phyloP scores from a whole-genome alignment of 768 basidiomycete genomes.

The Termitomyces bulborhizus region DNA sequence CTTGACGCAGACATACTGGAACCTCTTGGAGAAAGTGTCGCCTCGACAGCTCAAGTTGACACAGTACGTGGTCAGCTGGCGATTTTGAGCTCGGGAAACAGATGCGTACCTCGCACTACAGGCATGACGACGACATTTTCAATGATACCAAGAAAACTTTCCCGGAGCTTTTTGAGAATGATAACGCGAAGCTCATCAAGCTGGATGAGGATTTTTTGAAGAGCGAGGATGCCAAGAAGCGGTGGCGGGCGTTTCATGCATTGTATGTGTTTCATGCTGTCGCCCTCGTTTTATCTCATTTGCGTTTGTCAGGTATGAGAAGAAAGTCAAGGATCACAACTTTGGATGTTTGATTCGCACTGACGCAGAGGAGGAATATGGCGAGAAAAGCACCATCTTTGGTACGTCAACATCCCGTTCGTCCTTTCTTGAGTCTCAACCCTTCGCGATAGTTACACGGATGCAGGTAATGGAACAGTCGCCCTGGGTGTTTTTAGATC shows the following conservation, averaged over 20 bases:
- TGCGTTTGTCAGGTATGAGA: slow-evolving; percentile 61
- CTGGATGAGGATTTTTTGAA: slow-evolving; percentile 95
- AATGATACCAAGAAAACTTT: slow-evolving; percentile 70
- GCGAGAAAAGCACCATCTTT: slow-evolving; percentile 90
- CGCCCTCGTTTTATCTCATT: background rate
- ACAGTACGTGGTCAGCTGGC: slow-evolving; percentile 44
- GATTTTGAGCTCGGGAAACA: background rate
- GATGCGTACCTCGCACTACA: slow-evolving; percentile 18
- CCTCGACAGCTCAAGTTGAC: slow-evolving; percentile 78
- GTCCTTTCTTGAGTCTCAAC: slow-evolving; percentile 1
- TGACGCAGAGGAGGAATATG: slow-evolving; percentile 76
- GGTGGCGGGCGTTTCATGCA: slow-evolving; percentile 86
- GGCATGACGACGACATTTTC: slow-evolving; percentile 89
- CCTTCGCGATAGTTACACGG: slow-evolving; percentile 46
- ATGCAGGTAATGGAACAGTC: slow-evolving; percentile 43
- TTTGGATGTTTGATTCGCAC: slow-evolving; percentile 92
- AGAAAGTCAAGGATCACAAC: slow-evolving; percentile 89
- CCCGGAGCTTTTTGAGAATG: slow-evolving; percentile 63
- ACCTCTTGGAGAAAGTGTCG: slow-evolving; percentile 74
- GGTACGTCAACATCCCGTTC: slow-evolving; percentile 38
- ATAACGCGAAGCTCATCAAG: slow-evolving; percentile 40
- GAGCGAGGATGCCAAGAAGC: slow-evolving; percentile 76
- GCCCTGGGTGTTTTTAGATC: background rate
- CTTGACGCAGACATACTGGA: slow-evolving; percentile 81
- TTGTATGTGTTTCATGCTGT: slow-evolving; percentile 31